Percentiles rank a stretch among this genome's conserved stretches.
phyloP scores from a whole-genome alignment of 1,139 yeast species.

The Yamadazyma pseudoaaseri region DNA sequence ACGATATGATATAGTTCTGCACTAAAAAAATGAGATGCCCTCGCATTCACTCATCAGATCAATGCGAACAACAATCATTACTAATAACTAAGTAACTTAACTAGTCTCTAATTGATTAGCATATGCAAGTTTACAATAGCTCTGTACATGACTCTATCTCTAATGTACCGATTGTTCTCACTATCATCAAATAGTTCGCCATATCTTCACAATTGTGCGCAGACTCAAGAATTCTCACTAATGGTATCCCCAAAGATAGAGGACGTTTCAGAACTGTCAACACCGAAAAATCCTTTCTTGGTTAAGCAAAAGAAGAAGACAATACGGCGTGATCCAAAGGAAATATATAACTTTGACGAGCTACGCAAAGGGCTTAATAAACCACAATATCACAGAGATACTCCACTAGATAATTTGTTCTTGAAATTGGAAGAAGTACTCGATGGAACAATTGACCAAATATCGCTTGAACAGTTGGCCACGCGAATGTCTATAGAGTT shows the following conservation, averaged over 20 bases:
- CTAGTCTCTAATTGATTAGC: too few relatives aligned
- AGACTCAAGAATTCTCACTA: not conserved
- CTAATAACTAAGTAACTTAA: too few relatives aligned
- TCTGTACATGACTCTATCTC: too few relatives aligned
- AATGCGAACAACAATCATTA: too few relatives aligned
- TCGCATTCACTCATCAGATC: conserved; percentile 1
- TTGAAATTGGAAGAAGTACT: conserved; percentile 26
- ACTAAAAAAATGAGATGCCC: conserved; percentile 7
- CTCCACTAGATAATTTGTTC: conserved; percentile 39
- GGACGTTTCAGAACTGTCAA: conserved; percentile 12
- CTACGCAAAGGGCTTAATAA: conserved; percentile 33
- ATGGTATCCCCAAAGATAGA: conserved; percentile 28
- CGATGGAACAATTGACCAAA: conserved; percentile 25
- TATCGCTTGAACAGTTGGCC: conserved; percentile 15
- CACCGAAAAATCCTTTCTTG: conserved; percentile 31
- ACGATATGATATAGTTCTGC: too few relatives aligned
- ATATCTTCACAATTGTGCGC: not conserved
- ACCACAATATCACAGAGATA: conserved; percentile 28
- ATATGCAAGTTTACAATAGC: too few relatives aligned
- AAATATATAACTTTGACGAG: conserved; percentile 25
- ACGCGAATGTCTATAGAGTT: not conserved
- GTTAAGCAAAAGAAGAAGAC: conserved; percentile 26
- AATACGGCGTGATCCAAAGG: conserved; percentile 31
- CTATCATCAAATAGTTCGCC: too few relatives aligned
- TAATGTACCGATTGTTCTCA: too few relatives aligned